Evolutionary conservation across 306 rosid genomes (phyloP), one percentile per base, ranked within the genome.

Genomic region (Vigna reflexopilosa): DNA sequence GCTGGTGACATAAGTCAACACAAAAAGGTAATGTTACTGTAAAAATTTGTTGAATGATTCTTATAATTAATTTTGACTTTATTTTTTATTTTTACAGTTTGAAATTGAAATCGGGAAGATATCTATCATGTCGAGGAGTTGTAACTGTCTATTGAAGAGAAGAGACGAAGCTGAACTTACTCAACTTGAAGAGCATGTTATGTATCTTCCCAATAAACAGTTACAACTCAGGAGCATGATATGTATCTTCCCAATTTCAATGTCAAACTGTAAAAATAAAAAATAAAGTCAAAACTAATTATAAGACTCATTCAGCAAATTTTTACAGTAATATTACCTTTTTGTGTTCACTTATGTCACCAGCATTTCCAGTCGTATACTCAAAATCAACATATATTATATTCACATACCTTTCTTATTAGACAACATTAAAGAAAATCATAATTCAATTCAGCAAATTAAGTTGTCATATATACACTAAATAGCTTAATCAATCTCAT

Each of bases 111-210:
- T 94, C 77, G 97, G 95, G 70, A 89, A 89, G 86, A n/a, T n/a
- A n/a, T n/a, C n/a, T n/a, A n/a, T n/a, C n/a, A n/a, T n/a, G n/a
- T n/a, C n/a, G n/a, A n/a, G n/a, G 82, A 92, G 98, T 81, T 83
- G 86, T 64, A 77, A 92, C 57, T 92, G 98, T 76, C 90, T 78
- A 72, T 77, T 94, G 75, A 1, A 85, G 67, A 90, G 87, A 48
- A 90, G 82, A 85, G 91, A 90, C 47, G 97, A 90, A 86, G 89
- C 90, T 70, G 97, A 92, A 67, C 97, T 94, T 83, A 97, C 97
- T 72, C 75, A 71, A 76, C 90, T 89, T 71, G 97, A 96, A n/a
- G n/a, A n/a, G n/a, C n/a, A n/a, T n/a, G n/a, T n/a, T n/a, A n/a
- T n/a, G n/a, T n/a, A n/a, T n/a, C n/a, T n/a, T n/a, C n/a, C n/a